phyloP scores from a whole-genome alignment of 768 basidiomycete genomes.

The button mushroom (Agaricus bisporus) region DNA sequence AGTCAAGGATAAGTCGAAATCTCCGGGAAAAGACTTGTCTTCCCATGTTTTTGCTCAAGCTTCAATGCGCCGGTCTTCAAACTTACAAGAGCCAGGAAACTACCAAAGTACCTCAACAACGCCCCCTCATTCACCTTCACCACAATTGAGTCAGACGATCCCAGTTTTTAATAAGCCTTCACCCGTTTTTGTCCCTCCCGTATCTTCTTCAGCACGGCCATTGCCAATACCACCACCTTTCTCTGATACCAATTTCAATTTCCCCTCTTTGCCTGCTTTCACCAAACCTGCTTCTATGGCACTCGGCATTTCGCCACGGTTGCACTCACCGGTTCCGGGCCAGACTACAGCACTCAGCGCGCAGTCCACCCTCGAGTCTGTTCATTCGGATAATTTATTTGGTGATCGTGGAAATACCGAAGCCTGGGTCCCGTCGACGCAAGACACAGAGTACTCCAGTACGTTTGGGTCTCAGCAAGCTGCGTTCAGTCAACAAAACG shows the following conservation, averaged over 20 bases:
- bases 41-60: slow-evolving; percentile 5
- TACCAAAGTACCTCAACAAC: slow-evolving; percentile 46
- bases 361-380: slow-evolving; percentile 50
- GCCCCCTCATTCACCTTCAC: slow-evolving; percentile 47
- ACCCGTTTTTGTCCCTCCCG: slow-evolving; percentile 47
- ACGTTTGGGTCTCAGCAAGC: slow-evolving; percentile 27
- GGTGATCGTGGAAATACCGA: slow-evolving; percentile 37
- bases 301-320: slow-evolving; percentile 34
- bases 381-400: slow-evolving; percentile 45
- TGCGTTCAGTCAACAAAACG: slow-evolving; percentile 18
- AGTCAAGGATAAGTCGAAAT: slow-evolving; percentile 27
- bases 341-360: slow-evolving; percentile 29
- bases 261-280: slow-evolving; percentile 25
- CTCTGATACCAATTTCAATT: slow-evolving; percentile 17
- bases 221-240: slow-evolving; percentile 15
- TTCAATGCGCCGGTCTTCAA: not conserved
- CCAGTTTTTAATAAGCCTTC: slow-evolving; percentile 58
- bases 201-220: slow-evolving; percentile 14
- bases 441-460: slow-evolving; percentile 50
- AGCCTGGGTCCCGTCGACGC: slow-evolving; percentile 54
- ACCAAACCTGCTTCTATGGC: slow-evolving; percentile 39
- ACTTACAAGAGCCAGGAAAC: slow-evolving; percentile 2
- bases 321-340: slow-evolving; percentile 23
- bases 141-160: slow-evolving; percentile 32
- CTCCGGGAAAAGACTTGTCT: slow-evolving; percentile 20